phyloP scores from a whole-genome alignment of 2,329 filamentous ascomycete genomes.

The Coniochaeta sp. region DNA sequence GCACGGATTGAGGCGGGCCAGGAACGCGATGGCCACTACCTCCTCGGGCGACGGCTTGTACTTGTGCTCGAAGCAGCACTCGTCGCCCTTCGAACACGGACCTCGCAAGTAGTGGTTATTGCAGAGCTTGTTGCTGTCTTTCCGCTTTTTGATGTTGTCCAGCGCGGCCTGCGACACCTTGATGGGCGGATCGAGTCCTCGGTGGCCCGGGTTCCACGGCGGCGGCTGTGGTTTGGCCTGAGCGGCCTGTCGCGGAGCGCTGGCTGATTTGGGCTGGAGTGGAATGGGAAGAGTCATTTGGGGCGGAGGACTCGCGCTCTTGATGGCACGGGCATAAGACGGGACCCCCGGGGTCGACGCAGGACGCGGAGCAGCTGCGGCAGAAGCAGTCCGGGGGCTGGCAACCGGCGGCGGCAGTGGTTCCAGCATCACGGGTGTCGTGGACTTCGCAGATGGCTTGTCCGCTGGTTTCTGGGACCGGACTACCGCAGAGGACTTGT shows the following conservation, averaged over 20 bases:
- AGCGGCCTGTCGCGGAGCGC: slow-evolving; percentile 13
- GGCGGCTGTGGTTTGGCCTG: slow-evolving; percentile 21
- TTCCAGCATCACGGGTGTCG: not conserved
- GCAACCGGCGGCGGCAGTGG: slow-evolving; percentile 1
- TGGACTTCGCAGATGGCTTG: slow-evolving; percentile 5
- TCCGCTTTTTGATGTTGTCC: slow-evolving; percentile 49
- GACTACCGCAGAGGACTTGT: slow-evolving; percentile 40
- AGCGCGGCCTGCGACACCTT: slow-evolving; percentile 35
- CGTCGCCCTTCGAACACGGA: slow-evolving; percentile 45
- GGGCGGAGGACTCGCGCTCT: slow-evolving; percentile 34
- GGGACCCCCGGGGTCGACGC: slow-evolving; percentile 16
- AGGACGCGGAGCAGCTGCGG: slow-evolving; percentile 3
- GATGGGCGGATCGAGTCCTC: slow-evolving; percentile 48
- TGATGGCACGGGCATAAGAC: slow-evolving; percentile 31
- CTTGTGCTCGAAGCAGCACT: slow-evolving; percentile 50
- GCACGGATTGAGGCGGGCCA: slow-evolving; percentile 53
- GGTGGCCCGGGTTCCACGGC: slow-evolving; percentile 45
- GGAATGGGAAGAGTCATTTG: slow-evolving; percentile 29
- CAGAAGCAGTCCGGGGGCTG: slow-evolving; percentile 10
- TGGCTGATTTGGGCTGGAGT: slow-evolving; percentile 17
- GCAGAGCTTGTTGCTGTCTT: slow-evolving; percentile 49
- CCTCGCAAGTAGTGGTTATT: slow-evolving; percentile 56
- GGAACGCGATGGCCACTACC: slow-evolving; percentile 45
- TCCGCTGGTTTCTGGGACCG: slow-evolving; percentile 44
- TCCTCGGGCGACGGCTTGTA: slow-evolving; percentile 47